Evolutionary conservation across 306 rosid species (phyloP).

Genomic region (Lathyrus aphaca): DNA sequence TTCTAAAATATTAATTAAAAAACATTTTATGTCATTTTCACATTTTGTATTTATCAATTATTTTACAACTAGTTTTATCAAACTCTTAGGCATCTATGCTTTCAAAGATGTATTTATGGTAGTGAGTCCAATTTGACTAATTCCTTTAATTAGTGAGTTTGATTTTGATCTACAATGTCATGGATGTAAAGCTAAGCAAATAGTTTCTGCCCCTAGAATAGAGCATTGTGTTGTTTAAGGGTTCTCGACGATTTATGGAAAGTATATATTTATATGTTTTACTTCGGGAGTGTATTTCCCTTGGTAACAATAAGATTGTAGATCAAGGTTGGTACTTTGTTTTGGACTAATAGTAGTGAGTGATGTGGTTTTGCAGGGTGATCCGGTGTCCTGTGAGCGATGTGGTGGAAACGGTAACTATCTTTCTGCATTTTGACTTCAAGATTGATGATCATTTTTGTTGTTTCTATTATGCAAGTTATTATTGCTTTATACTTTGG

Average conservation of each 20-base stretch:
- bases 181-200: background rate
- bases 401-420: constrained; percentile 89
- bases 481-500: background rate
- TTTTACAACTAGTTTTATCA: too few relatives aligned
- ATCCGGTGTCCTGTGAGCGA: constrained; percentile 92
- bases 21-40: background rate
- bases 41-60: background rate
- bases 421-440: constrained; percentile 21
- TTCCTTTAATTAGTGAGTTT: background rate
- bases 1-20: background rate
- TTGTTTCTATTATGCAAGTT: constrained; percentile 8
- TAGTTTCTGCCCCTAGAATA: too few relatives aligned
- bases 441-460: background rate
- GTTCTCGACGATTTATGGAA: too few relatives aligned
- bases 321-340: constrained; percentile 20
- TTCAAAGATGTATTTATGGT: too few relatives aligned
- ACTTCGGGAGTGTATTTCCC: background rate
- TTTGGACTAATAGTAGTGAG: constrained; percentile 22
- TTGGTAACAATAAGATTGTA: constrained; percentile 17
- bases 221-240: too few relatives aligned
- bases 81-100: too few relatives aligned
- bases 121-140: background rate
- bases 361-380: constrained; percentile 69
- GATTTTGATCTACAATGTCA: background rate
- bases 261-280: background rate